These are phyloP conservation scores for Salix viminalis DNA, from an alignment of 345 rosid genomes.

Conservation along the genomic window DNA sequence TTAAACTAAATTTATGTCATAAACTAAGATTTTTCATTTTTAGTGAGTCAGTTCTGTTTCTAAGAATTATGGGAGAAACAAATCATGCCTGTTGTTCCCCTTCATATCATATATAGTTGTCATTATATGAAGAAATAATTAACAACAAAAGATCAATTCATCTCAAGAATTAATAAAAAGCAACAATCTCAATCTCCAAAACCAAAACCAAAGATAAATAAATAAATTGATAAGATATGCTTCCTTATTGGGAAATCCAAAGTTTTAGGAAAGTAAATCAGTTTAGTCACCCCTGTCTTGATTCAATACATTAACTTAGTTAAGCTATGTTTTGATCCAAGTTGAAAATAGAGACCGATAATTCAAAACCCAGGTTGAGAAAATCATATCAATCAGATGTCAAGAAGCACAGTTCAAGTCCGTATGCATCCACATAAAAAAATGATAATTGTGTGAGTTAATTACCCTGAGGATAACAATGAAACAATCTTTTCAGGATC, in stretches of 20 bases:
- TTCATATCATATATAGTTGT: too few species aligned
- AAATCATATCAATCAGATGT: slow-evolving; percentile 6
- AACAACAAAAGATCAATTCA: not conserved
- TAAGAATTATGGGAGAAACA: not conserved
- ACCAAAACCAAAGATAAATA: not conserved
- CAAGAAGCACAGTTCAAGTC: not conserved
- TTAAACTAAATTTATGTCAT: not conserved
- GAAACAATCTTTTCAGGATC: slow-evolving; percentile 41
- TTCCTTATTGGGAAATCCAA: not conserved
- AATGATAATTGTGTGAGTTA: slow-evolving; percentile 13
- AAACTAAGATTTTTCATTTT: not conserved
- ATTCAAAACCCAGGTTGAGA: slow-evolving; percentile 5
- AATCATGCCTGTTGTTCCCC: too few species aligned
- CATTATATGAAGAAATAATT: too few species aligned
- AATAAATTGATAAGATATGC: not conserved
- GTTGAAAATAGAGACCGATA: not conserved
- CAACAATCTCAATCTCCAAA: not conserved
- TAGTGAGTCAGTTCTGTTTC: not conserved
- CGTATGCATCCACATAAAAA: not conserved
- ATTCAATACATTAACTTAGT: not conserved
- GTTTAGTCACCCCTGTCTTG: not conserved
- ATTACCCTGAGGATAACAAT: slow-evolving; percentile 64
- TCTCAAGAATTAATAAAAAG: not conserved
- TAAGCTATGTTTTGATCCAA: not conserved
- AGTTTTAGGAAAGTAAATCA: not conserved